Conservation (phyloP, 2,329 filamentous ascomycete species). For the Apiospora sp. region DNA sequence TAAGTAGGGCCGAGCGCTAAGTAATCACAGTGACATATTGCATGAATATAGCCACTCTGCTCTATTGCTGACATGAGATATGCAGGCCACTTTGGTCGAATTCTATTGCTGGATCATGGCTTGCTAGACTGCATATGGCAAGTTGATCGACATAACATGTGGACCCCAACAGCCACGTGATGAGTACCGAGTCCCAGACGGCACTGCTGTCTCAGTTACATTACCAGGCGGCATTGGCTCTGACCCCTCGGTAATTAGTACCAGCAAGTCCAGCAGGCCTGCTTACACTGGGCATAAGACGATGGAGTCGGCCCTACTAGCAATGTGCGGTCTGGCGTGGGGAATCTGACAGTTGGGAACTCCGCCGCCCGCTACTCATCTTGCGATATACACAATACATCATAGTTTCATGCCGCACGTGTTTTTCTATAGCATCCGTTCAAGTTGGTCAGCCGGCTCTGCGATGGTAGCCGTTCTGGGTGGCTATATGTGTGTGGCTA, state of each 20-base stretch:
- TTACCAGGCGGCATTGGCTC: background rate
- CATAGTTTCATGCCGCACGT: background rate
- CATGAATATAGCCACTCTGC: conserved; percentile 13
- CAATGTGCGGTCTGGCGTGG: background rate
- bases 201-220: conserved; percentile 6
- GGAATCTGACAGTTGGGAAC: background rate
- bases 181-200: conserved; percentile 4
- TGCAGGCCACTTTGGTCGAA: conserved; percentile 5
- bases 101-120: background rate
- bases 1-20: conserved; percentile 6
- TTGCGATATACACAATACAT: background rate
- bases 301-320: conserved; percentile 12
- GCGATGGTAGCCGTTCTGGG: background rate
- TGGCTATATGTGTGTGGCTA: background rate
- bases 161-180: background rate
- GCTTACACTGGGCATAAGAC: background rate
- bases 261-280: background rate
- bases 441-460: background rate
- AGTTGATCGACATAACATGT: background rate
- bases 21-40: background rate
- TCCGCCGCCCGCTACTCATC: conserved; percentile 3
- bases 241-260: background rate
- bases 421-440: background rate
- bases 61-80: conserved; percentile 4
- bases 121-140: background rate